A percentile compares a stretch with the other conserved stretches of the same genome.
Evolutionary conservation across 768 basidiomycete species (phyloP).

Genomic region (Boletus rubroflammeus): DNA sequence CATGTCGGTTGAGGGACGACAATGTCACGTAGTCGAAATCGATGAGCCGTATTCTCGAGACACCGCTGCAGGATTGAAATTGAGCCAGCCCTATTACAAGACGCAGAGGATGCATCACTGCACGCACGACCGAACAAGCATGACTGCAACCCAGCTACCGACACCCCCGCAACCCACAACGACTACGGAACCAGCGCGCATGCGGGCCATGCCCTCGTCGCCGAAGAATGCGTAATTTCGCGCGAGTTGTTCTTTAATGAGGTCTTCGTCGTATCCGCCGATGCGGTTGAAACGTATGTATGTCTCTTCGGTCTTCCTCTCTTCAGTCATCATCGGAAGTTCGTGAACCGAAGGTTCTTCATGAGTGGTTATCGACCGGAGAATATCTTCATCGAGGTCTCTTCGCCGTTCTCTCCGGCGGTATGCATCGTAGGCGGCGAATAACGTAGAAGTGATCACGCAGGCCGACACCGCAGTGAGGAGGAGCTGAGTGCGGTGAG

Average conservation of each 20-base stretch:
- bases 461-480: slow-evolving; percentile 65
- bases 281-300: slow-evolving; percentile 17
- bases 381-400: slow-evolving; percentile 55
- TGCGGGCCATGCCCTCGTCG: slow-evolving; percentile 77
- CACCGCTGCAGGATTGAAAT: slow-evolving; percentile 46
- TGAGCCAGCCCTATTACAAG: neutral
- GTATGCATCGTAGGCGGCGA: slow-evolving; percentile 58
- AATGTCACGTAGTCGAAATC: slow-evolving; percentile 97
- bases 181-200: slow-evolving; percentile 74
- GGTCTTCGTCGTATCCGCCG: slow-evolving; percentile 64
- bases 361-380: slow-evolving; percentile 43
- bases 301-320: slow-evolving; percentile 7
- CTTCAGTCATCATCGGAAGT: slow-evolving; percentile 2
- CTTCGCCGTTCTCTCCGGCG: slow-evolving; percentile 45
- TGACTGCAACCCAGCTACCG: slow-evolving; percentile 92
- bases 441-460: slow-evolving; percentile 51
- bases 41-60: slow-evolving; percentile 73
- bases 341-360: neutral
- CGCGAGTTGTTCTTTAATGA: slow-evolving; percentile 87
- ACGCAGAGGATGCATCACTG: neutral
- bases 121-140: slow-evolving; percentile 86
- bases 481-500: slow-evolving; percentile 64
- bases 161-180: slow-evolving; percentile 96
- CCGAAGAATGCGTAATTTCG: slow-evolving; percentile 95
- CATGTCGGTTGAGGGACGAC: slow-evolving; percentile 92